phyloP scores from a whole-genome alignment of 495 filamentous ascomycete genomes.

The Daldinia vernicosa region DNA sequence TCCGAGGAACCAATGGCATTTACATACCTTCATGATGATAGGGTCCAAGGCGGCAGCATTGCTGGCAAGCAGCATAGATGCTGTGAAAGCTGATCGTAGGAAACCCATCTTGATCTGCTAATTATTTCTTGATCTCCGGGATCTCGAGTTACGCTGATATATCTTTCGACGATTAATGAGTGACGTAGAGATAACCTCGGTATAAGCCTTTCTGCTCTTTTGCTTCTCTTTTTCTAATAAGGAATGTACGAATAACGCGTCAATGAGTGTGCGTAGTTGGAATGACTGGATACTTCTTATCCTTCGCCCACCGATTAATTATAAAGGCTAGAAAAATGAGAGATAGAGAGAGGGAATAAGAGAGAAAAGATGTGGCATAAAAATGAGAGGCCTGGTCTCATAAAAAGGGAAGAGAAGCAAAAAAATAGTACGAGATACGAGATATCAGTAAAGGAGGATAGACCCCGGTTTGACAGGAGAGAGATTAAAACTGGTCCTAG shows the following conservation, averaged over 20 bases:
- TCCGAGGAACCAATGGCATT: neutral
- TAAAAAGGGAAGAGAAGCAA: conserved; percentile 22
- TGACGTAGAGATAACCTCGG: neutral
- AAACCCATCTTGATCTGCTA: conserved; percentile 49
- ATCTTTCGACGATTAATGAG: neutral
- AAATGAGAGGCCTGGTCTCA: conserved; percentile 23
- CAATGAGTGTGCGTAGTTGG: conserved; percentile 54
- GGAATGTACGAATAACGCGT: conserved; percentile 36
- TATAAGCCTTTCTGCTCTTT: neutral
- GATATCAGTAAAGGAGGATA: conserved; percentile 38
- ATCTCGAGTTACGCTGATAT: conserved; percentile 6
- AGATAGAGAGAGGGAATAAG: conserved; percentile 16
- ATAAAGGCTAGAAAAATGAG: conserved; percentile 37
- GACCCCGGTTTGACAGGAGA: conserved; percentile 32
- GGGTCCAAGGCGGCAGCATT: conserved; percentile 68
- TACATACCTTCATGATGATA: conserved; percentile 71
- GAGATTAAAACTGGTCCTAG: conserved; percentile 44
- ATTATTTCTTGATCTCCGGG: conserved; percentile 27
- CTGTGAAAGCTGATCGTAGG: conserved; percentile 53
- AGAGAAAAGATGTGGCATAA: conserved; percentile 23
- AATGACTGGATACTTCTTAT: conserved; percentile 36
- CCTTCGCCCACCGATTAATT: conserved; percentile 32
- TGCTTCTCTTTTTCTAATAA: conserved; percentile 17
- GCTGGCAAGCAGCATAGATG: conserved; percentile 57
- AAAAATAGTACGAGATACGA: conserved; percentile 34